phyloP scores from a whole-genome alignment of 176 grass and related monocot species.

The Avena eriantha region DNA sequence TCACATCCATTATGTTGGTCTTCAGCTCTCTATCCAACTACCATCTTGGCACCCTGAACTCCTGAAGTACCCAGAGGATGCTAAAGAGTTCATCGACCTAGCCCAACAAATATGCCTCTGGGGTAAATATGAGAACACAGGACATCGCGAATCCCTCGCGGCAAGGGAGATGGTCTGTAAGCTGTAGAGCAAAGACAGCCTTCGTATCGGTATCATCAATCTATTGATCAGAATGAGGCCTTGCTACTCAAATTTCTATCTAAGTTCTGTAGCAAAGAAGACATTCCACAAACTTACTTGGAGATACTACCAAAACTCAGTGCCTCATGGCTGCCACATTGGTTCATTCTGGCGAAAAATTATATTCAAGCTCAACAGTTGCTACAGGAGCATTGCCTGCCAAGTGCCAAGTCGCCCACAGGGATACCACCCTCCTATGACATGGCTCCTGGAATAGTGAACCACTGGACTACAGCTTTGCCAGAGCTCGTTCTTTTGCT shows the following conservation, averaged over 20 bases:
- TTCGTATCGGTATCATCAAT: background rate
- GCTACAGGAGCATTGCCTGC: background rate
- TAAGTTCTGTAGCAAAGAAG: background rate
- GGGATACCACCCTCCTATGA: background rate
- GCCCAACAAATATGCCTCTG: background rate
- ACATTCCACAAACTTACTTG: too few relatives aligned
- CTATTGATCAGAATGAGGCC: constrained; percentile 1
- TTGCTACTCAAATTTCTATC: background rate
- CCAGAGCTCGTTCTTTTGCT: background rate
- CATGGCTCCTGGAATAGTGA: background rate
- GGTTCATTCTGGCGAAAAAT: background rate
- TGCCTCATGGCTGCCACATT: background rate
- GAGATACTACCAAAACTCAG: background rate
- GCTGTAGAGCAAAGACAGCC: background rate
- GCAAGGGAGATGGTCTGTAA: background rate
- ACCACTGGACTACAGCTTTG: background rate
- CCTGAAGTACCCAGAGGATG: background rate
- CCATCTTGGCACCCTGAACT: background rate
- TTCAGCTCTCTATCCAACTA: background rate
- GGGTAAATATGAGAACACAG: background rate
- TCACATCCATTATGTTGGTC: background rate
- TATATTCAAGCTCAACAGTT: background rate
- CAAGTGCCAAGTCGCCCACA: background rate
- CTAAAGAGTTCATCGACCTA: background rate
- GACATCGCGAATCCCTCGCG: background rate